Evolutionary conservation across 352 stramenopile species (phyloP).

Genomic region (Phytophthora lateralis): DNA sequence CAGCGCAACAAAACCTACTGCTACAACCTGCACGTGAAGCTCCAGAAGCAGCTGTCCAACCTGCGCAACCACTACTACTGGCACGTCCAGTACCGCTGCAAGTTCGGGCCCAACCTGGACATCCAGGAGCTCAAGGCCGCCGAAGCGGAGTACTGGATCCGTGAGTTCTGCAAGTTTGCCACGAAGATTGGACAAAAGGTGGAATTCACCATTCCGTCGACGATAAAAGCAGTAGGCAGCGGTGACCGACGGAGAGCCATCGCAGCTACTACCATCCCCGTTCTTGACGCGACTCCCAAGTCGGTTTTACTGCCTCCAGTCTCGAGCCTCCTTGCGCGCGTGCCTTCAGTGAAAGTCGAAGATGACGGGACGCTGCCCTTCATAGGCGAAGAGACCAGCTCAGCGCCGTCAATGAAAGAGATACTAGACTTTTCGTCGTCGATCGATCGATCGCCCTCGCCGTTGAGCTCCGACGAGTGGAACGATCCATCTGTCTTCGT

Average conservation of each 20-base stretch:
- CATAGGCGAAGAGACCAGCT: conserved; percentile 17
- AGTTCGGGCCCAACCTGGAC: conserved; percentile 59
- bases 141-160: conserved; percentile 77
- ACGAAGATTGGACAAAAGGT: conserved; percentile 66
- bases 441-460: conserved; percentile 43
- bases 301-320: conserved; percentile 17
- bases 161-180: conserved; percentile 71
- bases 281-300: background rate
- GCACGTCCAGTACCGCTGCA: conserved; percentile 80
- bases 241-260: background rate
- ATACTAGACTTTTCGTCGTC: conserved; percentile 10
- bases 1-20: conserved; percentile 63
- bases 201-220: conserved; percentile 30
- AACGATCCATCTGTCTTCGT: conserved; percentile 51
- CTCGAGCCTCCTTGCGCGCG: conserved; percentile 8
- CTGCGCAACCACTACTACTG: conserved; percentile 86
- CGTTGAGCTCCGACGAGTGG: conserved; percentile 71
- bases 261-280: background rate
- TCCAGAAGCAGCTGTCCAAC: conserved; percentile 80
- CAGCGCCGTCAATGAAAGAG: conserved; percentile 37
- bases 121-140: conserved; percentile 70
- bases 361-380: background rate
- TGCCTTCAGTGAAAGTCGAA: conserved; percentile 14
- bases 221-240: background rate
- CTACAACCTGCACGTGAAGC: conserved; percentile 80